phyloP scores from a whole-genome alignment of 2,329 filamentous ascomycete genomes.

The Didymellaceae sp. region DNA sequence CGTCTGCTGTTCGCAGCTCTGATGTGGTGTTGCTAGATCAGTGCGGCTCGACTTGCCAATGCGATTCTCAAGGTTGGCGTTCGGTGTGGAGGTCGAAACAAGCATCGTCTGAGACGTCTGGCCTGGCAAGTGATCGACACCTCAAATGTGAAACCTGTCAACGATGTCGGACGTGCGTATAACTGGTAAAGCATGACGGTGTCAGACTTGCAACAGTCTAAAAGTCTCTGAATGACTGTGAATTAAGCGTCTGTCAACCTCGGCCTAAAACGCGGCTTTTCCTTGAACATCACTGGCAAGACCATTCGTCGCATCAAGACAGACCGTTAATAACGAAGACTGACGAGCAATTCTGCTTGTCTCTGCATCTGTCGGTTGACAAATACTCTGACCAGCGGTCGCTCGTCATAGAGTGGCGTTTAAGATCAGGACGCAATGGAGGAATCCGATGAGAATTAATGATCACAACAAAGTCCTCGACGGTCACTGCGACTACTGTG shows the following conservation, averaged over 20 bases:
- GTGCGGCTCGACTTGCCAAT: constrained; percentile 11
- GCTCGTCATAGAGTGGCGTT: too few relatives aligned
- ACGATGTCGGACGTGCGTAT: not conserved
- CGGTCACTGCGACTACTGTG: too few relatives aligned
- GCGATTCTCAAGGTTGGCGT: not conserved
- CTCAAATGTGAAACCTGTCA: constrained; percentile 11
- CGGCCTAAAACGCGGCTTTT: not conserved
- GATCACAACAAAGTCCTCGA: too few relatives aligned
- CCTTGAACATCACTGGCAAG: not conserved
- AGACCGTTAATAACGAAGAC: too few relatives aligned
- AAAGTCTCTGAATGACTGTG: not conserved
- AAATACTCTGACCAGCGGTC: too few relatives aligned
- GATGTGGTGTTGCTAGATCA: not conserved
- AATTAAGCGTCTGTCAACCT: constrained; percentile 2
- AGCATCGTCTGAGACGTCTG: constrained; percentile 5
- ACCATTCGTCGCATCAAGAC: too few relatives aligned
- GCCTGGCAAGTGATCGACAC: not conserved
- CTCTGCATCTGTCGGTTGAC: too few relatives aligned
- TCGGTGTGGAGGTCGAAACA: constrained; percentile 10
- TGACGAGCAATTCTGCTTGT: too few relatives aligned
- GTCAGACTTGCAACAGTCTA: not conserved
- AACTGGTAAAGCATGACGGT: not conserved
- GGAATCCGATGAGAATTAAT: too few relatives aligned
- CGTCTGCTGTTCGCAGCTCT: not conserved
- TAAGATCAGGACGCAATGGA: too few relatives aligned